Base-by-base conservation (phyloP, 805 yeast species). In the Yarrowia osloensis region DNA sequence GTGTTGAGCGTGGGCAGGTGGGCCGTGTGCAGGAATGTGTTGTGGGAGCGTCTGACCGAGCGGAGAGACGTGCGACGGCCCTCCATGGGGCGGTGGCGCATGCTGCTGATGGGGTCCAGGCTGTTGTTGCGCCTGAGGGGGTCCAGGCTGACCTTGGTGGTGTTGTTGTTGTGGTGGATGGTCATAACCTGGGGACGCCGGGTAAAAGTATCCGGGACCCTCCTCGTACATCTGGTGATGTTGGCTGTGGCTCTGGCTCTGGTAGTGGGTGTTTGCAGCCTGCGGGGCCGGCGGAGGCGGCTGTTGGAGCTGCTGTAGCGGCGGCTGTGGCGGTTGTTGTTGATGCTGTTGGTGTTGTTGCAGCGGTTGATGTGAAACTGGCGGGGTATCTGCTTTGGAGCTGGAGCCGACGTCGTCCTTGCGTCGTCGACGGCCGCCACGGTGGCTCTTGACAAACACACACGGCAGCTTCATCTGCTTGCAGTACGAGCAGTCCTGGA, bases 361-460 rank as follows among this genome's bases (percentile, higher is more conserved):
- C 17, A 24, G 2, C 7, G 49, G 49, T n/a, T 24, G 31, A 17
- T 44, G 50, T 8, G 29, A 24, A 1, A 44, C 50, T 24, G 54
- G 54, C n/a, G 59, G 19, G 19, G 40, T 50, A 13, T 50, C 46
- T 13, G 12, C 31, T 5, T 29, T 31, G 13, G 24, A 8, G 4
- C 26, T 33, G 29, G 35, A 9, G 19, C 49, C 49, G 6, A 17
- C 24, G 4, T 54, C 61, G 49, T 89, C 70, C 80, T 80, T 40
- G 86, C 82, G 67, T 89, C 87, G 74, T 89, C 91, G 8, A 77
- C 79, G 2, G 94, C 92, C 74, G 89, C 91, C 68, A 87, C 85
- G 1, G 95, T 89, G 67, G 88, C 86, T 19, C 82, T 81, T 1
- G 93, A 90, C 66, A 90, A 78, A 70, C 86, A 86, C 73, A 88